Base-by-base conservation (phyloP, 2,329 filamentous ascomycete species). In the Dactylella cylindrospora region DNA sequence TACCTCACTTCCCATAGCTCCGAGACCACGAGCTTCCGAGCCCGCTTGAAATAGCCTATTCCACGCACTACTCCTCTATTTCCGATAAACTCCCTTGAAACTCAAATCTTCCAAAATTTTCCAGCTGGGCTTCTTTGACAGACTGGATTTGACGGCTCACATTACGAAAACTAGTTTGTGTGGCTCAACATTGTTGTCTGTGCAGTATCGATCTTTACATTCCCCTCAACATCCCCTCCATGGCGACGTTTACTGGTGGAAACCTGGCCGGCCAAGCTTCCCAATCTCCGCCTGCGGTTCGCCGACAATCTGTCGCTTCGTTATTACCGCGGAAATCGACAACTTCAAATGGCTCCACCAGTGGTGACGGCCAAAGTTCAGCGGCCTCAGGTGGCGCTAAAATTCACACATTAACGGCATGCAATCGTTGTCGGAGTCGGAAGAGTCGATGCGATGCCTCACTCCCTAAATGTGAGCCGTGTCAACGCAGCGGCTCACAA, bases 381-480 rank as follows among this genome's bases (percentile, higher is more conserved):
- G 49, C 53, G 26, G 29, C 40, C n/a, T 17, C 49, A 15, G n/a
- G n/a, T n/a, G 49, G 44, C 25, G 57, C 57, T 35, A 62, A 62
- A 40, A 62, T 62, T 51, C 76, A 78, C 67, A 78, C 76, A 17
- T 71, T 78, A 54, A 77, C 76, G 7, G 76, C 76, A 20, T 78
- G 76, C 65, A 76, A 75, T 25, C 73, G 76, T 50, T 78, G 76
- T 69, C 73, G 76, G 73, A 75, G 76, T 70, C 84, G 91, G 70
- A 98, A 98, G 78, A 97, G 91, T 29, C 81, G 90, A 77, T 98
- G 93, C 77, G 93, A 97, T 74, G 88, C 93, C 3, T 88, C 87
- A 10, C 81, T 98, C 17, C 93, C 93, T 32, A 86, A 87, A 70
- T 98, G 93, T 74, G 81, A 88, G 13, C 90, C 91, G 17, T 98